A percentile compares a stretch with the other conserved stretches of the same genome.
These are phyloP conservation scores for Malus hybrid DNA, from an alignment of 331 rosid genomes.

Conservation along the genomic window DNA sequence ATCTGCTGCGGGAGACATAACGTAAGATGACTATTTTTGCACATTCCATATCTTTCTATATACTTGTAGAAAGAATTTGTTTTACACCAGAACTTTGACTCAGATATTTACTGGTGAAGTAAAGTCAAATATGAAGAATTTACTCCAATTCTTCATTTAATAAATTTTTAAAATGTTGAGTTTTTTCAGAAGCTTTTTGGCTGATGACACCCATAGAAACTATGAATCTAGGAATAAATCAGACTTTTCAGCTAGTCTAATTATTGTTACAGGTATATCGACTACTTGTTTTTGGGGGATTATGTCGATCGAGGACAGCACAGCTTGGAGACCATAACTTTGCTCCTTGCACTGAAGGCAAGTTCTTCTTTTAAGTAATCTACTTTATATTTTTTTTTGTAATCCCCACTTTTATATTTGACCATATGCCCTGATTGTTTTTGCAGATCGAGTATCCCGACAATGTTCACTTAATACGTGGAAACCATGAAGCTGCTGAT, in stretches of 20 bases:
- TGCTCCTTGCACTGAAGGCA: constrained; percentile 98
- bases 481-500: constrained; percentile 99
- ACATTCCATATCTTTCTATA: neutral
- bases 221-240: neutral
- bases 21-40: constrained; percentile 50
- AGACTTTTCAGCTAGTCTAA: constrained; percentile 15
- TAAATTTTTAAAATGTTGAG: neutral
- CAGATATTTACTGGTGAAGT: neutral
- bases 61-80: neutral
- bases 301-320: constrained; percentile 99
- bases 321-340: constrained; percentile 97
- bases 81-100: neutral
- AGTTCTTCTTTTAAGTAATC: constrained; percentile 17
- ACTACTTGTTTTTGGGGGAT: constrained; percentile 98
- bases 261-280: constrained; percentile 71
- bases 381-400: constrained; percentile 11
- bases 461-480: constrained; percentile 93
- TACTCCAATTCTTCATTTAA: neutral
- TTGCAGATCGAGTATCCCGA: constrained; percentile 96
- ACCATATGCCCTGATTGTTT: constrained; percentile 21
- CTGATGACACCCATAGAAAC: neutral
- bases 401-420: constrained; percentile 9
- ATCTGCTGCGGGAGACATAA: constrained; percentile 95
- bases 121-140: neutral
- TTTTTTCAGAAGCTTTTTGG: neutral